phyloP scores from a whole-genome alignment of 768 basidiomycete species.

The Boletus huronensis region DNA sequence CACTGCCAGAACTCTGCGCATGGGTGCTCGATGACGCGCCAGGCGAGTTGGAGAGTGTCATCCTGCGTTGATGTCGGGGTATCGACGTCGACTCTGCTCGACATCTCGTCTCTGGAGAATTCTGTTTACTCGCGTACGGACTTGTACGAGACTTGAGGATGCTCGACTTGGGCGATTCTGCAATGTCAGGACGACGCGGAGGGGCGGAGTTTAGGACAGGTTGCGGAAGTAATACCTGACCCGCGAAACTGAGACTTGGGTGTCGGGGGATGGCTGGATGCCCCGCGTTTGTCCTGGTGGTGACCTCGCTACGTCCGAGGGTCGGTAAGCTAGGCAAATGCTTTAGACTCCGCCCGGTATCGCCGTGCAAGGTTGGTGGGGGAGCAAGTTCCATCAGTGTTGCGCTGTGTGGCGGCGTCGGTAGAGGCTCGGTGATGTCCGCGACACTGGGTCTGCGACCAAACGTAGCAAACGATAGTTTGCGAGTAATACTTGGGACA shows the following conservation, averaged over 20 bases:
- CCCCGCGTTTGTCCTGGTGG: not conserved
- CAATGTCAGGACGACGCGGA: slow-evolving; percentile 2
- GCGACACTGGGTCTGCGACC: slow-evolving; percentile 23
- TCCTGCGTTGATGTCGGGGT: slow-evolving; percentile 14
- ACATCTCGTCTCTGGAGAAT: not conserved
- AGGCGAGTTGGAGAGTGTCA: slow-evolving; percentile 21
- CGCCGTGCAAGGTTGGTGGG: slow-evolving; percentile 9
- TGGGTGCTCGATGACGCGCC: not conserved
- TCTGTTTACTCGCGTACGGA: slow-evolving; percentile 4
- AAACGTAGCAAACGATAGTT: slow-evolving; percentile 30
- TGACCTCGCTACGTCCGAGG: slow-evolving; percentile 8
- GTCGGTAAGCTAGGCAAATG: slow-evolving; percentile 27
- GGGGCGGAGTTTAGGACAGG: not conserved
- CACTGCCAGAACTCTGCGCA: not conserved
- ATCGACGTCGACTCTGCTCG: not conserved
- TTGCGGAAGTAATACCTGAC: not conserved
- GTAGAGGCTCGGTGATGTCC: slow-evolving; percentile 21
- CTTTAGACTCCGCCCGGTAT: slow-evolving; percentile 14
- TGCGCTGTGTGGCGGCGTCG: slow-evolving; percentile 16
- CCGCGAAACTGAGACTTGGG: slow-evolving; percentile 12
- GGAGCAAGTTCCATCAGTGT: slow-evolving; percentile 18
- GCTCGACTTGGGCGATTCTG: slow-evolving; percentile 9
- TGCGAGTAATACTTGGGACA: slow-evolving; percentile 32
- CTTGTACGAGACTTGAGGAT: slow-evolving; percentile 16
- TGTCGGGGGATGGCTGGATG: slow-evolving; percentile 7